phyloP scores from a whole-genome alignment of 2,329 filamentous ascomycete genomes.

The Cryphonectria parasitica region DNA sequence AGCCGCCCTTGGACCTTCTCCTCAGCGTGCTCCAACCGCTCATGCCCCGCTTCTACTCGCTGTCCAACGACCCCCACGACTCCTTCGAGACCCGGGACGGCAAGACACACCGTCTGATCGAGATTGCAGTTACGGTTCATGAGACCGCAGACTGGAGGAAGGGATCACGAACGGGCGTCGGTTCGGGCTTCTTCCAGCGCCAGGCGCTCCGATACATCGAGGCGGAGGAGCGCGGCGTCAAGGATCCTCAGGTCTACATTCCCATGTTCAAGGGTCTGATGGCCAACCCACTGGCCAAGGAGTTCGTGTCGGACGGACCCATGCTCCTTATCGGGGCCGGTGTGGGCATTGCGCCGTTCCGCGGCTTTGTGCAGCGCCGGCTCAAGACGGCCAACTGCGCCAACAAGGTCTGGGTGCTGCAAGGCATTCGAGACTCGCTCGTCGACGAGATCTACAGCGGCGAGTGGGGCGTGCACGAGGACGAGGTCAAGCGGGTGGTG shows the following conservation, averaged over 20 bases:
- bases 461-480: constrained; percentile 93
- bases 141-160: constrained; percentile 79
- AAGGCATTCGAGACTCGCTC: constrained; percentile 90
- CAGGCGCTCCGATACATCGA: constrained; percentile 74
- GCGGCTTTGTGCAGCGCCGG: constrained; percentile 93
- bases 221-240: constrained; percentile 64
- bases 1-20: constrained; percentile 82
- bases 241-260: constrained; percentile 68
- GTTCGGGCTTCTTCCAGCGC: constrained; percentile 91
- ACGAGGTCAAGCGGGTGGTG: constrained; percentile 81
- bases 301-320: constrained; percentile 91
- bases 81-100: constrained; percentile 69
- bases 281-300: constrained; percentile 90
- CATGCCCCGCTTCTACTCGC: constrained; percentile 98
- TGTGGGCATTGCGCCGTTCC: constrained; percentile 95
- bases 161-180: constrained; percentile 77
- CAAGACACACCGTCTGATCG: constrained; percentile 78
- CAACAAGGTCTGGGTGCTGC: constrained; percentile 97
- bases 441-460: constrained; percentile 96
- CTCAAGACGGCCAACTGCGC: constrained; percentile 94
- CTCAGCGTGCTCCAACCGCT: constrained; percentile 81
- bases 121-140: constrained; percentile 96
- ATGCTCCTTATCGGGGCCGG: constrained; percentile 98
- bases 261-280: constrained; percentile 99
- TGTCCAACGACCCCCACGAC: constrained; percentile 93